Evolutionary conservation across 2,329 filamentous ascomycete species (phyloP), one percentile per base, ranked within the genome.

Genomic region (Metarhizium anisopliae): DNA sequence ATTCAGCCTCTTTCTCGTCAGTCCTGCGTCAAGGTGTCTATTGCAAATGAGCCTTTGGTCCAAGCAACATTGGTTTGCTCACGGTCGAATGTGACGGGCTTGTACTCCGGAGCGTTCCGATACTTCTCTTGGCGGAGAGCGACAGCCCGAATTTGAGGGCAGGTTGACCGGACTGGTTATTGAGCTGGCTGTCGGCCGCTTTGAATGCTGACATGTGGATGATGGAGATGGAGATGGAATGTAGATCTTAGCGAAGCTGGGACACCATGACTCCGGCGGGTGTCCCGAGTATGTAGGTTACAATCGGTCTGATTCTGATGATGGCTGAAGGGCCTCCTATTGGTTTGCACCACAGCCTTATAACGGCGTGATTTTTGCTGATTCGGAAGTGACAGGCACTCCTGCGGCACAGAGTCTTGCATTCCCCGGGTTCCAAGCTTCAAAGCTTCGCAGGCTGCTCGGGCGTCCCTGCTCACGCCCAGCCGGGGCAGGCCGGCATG

Each of bases 1-100:
- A 58, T 62, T 30, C 62, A 62, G 38, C 58, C 62, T 47, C 18
- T 6, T 20, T 47, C 20, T 10, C 25, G 6, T 20, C n/a, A 25
- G 13, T 47, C 11, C 43, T 13, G 43, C 14, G 14, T 43, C 40
- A 14, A 13, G 6, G 16, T 16, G 40, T 43, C 6, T 43, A 25
- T 25, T 25, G 43, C 43, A n/a, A 47, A 47, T 20, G 6, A 43
- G 40, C 40, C 4, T 10, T 6, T 18, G 16, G 16, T 43, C 11
- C 40, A 6, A 6, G 1, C 40, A 43, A 43, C 40, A 16, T 43
- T 1, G 16, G 25, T 25, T 25, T 25, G 20, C 25, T 25, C 25
- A 25, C 25, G 32, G 11, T 25, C 4, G 16, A 16, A 40, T 40
- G 8, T 5, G 2, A 40, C 38, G 8, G 5, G 13, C 38, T 40